phyloP scores from a whole-genome alignment of 345 rosid genomes.

The Microthlaspi erraticum region DNA sequence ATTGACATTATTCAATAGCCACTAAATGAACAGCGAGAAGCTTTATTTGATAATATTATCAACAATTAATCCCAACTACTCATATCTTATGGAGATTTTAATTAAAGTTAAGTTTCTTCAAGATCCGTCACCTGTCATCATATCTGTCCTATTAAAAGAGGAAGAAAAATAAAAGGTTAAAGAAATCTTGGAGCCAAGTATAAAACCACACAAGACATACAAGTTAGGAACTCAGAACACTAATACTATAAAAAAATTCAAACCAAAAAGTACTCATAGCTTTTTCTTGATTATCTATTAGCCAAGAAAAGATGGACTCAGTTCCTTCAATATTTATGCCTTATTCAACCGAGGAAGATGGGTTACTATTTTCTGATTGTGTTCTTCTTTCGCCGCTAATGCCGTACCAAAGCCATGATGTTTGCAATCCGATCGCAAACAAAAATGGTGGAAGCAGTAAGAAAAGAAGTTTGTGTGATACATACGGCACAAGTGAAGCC shows the following conservation, averaged over 20 bases:
- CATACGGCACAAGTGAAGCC: slow-evolving; percentile 13
- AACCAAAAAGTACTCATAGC: slow-evolving; percentile 3
- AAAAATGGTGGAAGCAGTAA: slow-evolving; percentile 20
- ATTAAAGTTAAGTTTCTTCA: slow-evolving; percentile 8
- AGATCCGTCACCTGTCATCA: slow-evolving; percentile 19
- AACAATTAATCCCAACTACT: slow-evolving; percentile 30
- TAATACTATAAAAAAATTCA: background rate
- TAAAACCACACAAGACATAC: slow-evolving; percentile 26
- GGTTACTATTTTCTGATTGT: slow-evolving; percentile 34
- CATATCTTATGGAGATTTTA: slow-evolving; percentile 25
- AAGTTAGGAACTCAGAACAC: slow-evolving; percentile 6
- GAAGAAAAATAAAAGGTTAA: background rate
- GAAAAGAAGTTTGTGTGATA: slow-evolving; percentile 37
- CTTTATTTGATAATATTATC: slow-evolving; percentile 23
- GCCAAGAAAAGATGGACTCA: slow-evolving; percentile 30
- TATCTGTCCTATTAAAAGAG: slow-evolving; percentile 36
- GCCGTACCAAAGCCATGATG: slow-evolving; percentile 24
- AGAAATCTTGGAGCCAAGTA: slow-evolving; percentile 26
- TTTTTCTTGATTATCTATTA: background rate
- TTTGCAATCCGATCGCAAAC: background rate
- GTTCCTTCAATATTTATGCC: slow-evolving; percentile 25
- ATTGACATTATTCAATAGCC: slow-evolving; percentile 40
- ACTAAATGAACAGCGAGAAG: slow-evolving; percentile 40
- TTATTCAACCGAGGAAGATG: slow-evolving; percentile 31
- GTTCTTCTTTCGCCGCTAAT: slow-evolving; percentile 20